Evolutionary conservation across 1,139 yeast genomes (phyloP), one percentile per base, ranked within the genome.

Genomic region (Suhomyces wounanorum): DNA sequence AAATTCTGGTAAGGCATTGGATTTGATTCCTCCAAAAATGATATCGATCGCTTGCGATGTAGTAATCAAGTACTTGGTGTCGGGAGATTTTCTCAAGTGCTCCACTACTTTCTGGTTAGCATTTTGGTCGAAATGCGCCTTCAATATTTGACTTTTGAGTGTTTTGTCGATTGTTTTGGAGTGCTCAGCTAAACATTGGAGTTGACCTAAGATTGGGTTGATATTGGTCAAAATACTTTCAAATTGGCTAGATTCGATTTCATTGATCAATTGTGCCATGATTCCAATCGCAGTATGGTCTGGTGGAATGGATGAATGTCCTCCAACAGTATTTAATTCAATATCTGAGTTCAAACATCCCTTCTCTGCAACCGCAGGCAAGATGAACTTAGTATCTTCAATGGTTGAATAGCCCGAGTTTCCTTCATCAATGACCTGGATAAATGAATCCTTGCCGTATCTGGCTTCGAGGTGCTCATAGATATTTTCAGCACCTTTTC

Each of bases 21-120:
- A 71, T 65, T 87, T 87, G 41, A 79, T 78, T 17, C 94, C 94
- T 9, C 92, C 92, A n/a, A 68, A 59, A 45, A 87, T 72, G 10
- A 84, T 73, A 63, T 87, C 91, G n/a, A 81, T 74, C 0, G 91
- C 89, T 62, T 84, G 89, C 7, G 89, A 78, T 1, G 91, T 85
- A 44, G 78, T 73, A 47, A 86, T 71, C 28, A 82, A 65, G 59
- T 73, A 82, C 52, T 76, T 78, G 6, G 66, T 57, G 1, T 39
- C 53, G 2, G 39, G 47, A 21, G 62, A 56, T 13, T 56, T 26
- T 18, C n/a, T 40, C 48, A 78, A 64, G 55, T 69, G 69, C 3
- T 74, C 65, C 39, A 80, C 54, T 4, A 81, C 74, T 31, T 67
- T 65, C 11, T 65, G 46, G 56, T 79, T 81, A 7, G 87, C 77